Percentiles rank a stretch among this genome's conserved stretches.
Evolutionary conservation across 2,329 filamentous ascomycete genomes (phyloP).

Genomic region (Claviceps sp.): DNA sequence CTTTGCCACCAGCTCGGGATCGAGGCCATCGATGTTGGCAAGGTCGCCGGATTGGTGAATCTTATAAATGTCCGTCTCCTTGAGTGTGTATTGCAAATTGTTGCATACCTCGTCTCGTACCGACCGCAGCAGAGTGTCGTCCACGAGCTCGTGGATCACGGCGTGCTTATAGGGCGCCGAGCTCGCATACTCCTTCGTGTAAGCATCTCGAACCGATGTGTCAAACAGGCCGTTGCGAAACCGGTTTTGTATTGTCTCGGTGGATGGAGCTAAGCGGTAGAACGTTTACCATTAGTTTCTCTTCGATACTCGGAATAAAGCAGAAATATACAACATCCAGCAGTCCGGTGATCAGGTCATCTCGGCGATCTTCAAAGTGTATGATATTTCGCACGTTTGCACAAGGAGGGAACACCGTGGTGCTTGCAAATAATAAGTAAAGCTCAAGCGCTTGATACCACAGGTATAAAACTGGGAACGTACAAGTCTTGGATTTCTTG

Average conservation of each 20-base stretch:
- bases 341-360: too few species aligned
- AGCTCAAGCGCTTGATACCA: background rate
- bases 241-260: conserved; percentile 38
- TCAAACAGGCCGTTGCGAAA: conserved; percentile 58
- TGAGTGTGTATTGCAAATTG: conserved; percentile 90
- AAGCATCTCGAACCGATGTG: conserved; percentile 39
- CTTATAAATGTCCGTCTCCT: conserved; percentile 99
- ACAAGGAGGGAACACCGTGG: too few species aligned
- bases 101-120: conserved; percentile 82
- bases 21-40: conserved; percentile 88
- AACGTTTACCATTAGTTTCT: background rate
- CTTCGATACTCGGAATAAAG: too few species aligned
- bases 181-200: conserved; percentile 47
- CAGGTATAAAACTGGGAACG: conserved; percentile 9
- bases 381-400: too few species aligned
- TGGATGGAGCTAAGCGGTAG: conserved; percentile 27
- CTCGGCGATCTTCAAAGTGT: too few species aligned
- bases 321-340: too few species aligned
- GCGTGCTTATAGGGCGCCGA: conserved; percentile 78
- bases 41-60: conserved; percentile 98
- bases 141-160: conserved; percentile 70
- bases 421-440: too few species aligned
- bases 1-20: conserved; percentile 71
- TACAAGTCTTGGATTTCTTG: conserved; percentile 41
- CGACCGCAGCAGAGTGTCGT: conserved; percentile 66